These are phyloP conservation scores for Pontederia crassipes DNA, from an alignment of 176 grass and related monocot genomes.

Conservation along the genomic window DNA sequence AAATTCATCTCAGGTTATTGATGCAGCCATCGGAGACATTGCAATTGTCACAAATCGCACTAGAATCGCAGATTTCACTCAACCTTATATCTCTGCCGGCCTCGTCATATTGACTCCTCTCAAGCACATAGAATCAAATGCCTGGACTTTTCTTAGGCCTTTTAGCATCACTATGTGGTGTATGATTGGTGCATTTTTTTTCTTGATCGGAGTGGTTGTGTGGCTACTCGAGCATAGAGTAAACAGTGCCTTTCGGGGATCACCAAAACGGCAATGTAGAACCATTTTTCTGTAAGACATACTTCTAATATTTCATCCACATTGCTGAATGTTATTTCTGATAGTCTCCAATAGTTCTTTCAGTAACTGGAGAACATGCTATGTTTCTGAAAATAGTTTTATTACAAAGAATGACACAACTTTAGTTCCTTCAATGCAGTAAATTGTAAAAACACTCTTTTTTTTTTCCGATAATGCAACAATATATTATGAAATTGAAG, in stretches of 20 bases:
- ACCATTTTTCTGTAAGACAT: constrained; percentile 21
- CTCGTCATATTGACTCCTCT: constrained; percentile 21
- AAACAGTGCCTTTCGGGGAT: constrained; percentile 15
- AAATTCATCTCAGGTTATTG: constrained; percentile 19
- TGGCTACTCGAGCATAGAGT: constrained; percentile 24
- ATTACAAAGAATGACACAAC: no score
- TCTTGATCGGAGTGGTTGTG: constrained; percentile 24
- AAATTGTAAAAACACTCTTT: no score
- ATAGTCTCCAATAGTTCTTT: background rate
- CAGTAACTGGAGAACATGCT: background rate
- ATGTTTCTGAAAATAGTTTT: background rate
- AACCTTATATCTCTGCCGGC: constrained; percentile 18
- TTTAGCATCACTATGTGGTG: constrained; percentile 22
- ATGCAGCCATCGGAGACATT: constrained; percentile 21
- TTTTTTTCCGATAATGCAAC: no score
- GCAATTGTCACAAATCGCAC: constrained; percentile 18
- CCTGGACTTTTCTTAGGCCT: constrained; percentile 25
- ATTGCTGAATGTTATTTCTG: constrained; percentile 1
- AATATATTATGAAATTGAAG: no score
- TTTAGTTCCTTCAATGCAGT: no score
- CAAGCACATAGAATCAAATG: constrained; percentile 18
- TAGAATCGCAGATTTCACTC: constrained; percentile 17
- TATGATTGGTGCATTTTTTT: constrained; percentile 16
- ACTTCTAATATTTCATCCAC: background rate
- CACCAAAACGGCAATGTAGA: constrained; percentile 15